Evolutionary conservation across 108 stramenopile species (phyloP).

Genomic region (Skeletonema menzelii): DNA sequence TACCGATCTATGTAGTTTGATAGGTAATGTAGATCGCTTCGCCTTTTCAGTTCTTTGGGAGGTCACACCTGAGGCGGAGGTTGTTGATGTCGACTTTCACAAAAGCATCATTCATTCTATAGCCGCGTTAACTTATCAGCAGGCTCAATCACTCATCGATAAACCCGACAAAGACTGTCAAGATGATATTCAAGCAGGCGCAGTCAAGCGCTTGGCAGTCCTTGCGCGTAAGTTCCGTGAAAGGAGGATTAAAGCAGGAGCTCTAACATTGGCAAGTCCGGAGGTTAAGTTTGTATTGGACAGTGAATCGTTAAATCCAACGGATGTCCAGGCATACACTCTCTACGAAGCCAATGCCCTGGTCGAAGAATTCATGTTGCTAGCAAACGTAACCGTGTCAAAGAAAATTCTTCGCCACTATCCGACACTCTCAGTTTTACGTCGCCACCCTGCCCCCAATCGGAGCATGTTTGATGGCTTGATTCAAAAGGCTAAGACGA

Average conservation of each 20-base stretch:
- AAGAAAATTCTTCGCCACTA: slow-evolving; percentile 92
- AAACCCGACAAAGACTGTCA: slow-evolving; percentile 70
- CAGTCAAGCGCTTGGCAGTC: slow-evolving; percentile 85
- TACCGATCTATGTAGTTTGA: slow-evolving; percentile 95
- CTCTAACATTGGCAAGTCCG: slow-evolving; percentile 95
- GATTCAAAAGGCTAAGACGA: slow-evolving; percentile 82
- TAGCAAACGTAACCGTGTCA: slow-evolving; percentile 98
- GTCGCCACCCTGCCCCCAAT: slow-evolving; percentile 96
- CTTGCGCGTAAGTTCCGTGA: slow-evolving; percentile 88
- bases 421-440: slow-evolving; percentile 91
- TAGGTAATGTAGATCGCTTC: slow-evolving; percentile 90
- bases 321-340: slow-evolving; percentile 94
- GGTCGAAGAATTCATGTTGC: slow-evolving; percentile 99
- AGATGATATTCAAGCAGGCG: slow-evolving; percentile 71
- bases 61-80: slow-evolving; percentile 83
- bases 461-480: slow-evolving; percentile 94
- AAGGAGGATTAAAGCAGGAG: slow-evolving; percentile 93
- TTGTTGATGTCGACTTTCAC: slow-evolving; percentile 90
- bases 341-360: slow-evolving; percentile 90
- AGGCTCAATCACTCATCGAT: slow-evolving; percentile 95
- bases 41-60: slow-evolving; percentile 95
- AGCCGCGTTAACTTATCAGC: slow-evolving; percentile 94
- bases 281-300: slow-evolving; percentile 98
- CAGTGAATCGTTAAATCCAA: slow-evolving; percentile 95
- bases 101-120: slow-evolving; percentile 95